A percentile compares a stretch with the other conserved stretches of the same genome.
Conservation (phyloP, 108 stramenopile species). For the Fistulifera solaris region DNA sequence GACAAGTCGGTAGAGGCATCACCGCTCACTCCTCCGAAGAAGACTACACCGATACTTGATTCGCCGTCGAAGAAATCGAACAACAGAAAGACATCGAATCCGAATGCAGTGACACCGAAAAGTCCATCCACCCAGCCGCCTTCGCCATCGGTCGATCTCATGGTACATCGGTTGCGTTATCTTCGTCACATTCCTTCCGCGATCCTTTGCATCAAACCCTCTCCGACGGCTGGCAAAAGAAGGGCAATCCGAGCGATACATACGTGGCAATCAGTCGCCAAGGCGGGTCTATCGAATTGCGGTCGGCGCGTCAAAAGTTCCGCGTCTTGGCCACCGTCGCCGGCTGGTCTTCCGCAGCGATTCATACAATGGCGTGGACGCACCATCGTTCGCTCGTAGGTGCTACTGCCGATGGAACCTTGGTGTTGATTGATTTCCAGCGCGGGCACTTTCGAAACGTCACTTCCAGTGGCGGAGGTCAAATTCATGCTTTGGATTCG, state of each 20-base stretch:
- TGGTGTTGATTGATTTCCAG: constrained; percentile 66
- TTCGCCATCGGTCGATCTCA: too few species aligned
- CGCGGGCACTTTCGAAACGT: constrained; percentile 32
- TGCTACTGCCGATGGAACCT: constrained; percentile 64
- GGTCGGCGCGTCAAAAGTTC: constrained; percentile 45
- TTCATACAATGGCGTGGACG: constrained; percentile 44
- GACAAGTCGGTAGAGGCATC: background rate
- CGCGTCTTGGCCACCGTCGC: constrained; percentile 34
- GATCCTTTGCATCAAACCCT: constrained; percentile 46
- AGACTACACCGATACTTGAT: background rate
- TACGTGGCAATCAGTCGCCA: constrained; percentile 42
- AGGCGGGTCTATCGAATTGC: constrained; percentile 59
- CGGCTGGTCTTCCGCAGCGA: constrained; percentile 24
- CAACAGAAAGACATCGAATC: too few species aligned
- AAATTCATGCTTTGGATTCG: constrained; percentile 51
- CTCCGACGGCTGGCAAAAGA: constrained; percentile 8
- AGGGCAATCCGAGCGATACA: constrained; percentile 5
- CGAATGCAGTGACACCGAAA: too few species aligned
- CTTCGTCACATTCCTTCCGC: constrained; percentile 1
- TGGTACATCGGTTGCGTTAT: too few species aligned
- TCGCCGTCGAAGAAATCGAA: too few species aligned
- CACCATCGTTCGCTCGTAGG: constrained; percentile 36
- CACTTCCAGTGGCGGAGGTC: constrained; percentile 68
- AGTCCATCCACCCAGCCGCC: too few species aligned
- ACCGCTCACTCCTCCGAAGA: background rate